Evolutionary conservation across 345 rosid species (phyloP), one percentile per base, ranked within the genome.

Genomic region (Clarkia xantiana): DNA sequence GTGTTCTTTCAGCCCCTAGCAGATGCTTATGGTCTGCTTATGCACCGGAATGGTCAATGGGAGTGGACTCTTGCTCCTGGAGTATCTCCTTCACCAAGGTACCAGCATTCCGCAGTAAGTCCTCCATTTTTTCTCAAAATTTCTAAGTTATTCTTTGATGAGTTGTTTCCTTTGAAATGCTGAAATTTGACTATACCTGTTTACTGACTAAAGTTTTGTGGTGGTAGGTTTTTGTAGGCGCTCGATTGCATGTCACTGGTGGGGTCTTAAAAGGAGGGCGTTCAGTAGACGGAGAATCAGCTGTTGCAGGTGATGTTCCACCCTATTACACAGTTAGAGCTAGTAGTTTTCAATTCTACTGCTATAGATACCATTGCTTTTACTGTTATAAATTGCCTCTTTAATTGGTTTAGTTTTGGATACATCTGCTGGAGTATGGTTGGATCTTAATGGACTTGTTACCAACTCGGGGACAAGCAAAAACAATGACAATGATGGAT

Each of bases 1-100:
- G 47, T n/a, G n/a, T 52, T 68, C 42, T 29, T 49, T 49, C 94
- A 91, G 98, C 89, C 96, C 52, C 66, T 86, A 44, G 81, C 80
- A 67, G 98, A 91, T 80, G 98, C 98, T 57, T 86, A 86, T 54
- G 98, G 98, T 53, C 85, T 91, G 54, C 74, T 91, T 52, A 78
- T 91, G 96, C 96, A 91, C 77, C 76, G 98, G 76, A 91, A 78
- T 71, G 98, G 98, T 62, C 94, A 91, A 57, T 91, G 98, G 98
- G 98, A 91, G 63, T 91, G 98, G 98, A 91, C 98, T 60, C 86
- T 84, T 63, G 98, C 98, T 51, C 98, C 98, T 59, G 98, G 98
- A 15, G 96, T 80, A 52, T 75, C 95, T 71, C 94, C 98, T 76
- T 91, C 98, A 47, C 81, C 94, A 58, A 80, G 98, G 64, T 91